These are phyloP conservation scores for Salicornia ramosissima DNA, from an alignment of 148 eudicot genomes.

Conservation along the genomic window DNA sequence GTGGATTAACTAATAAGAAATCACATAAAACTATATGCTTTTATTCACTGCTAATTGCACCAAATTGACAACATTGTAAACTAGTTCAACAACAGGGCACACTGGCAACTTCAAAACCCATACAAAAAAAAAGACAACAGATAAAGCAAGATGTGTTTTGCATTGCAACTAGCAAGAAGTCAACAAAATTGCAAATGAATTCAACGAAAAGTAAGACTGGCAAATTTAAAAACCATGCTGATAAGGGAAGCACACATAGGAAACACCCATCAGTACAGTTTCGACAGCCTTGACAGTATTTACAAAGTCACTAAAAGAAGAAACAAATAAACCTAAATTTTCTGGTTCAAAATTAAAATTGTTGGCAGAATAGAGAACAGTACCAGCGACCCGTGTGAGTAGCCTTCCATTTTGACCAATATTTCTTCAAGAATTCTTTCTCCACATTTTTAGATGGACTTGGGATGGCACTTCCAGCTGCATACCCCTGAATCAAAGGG, in stretches of 20 bases:
- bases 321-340: not conserved
- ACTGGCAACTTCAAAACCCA: not conserved
- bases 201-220: not conserved
- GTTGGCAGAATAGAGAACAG: not conserved
- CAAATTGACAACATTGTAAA: too few relatives aligned
- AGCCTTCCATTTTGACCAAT: conserved; percentile 97
- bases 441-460: conserved; percentile 90
- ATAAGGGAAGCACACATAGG: not conserved
- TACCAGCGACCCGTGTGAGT: conserved; percentile 90
- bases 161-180: not conserved
- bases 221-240: not conserved
- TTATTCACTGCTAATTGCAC: not conserved
- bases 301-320: not conserved
- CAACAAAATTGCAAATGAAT: not conserved
- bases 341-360: not conserved
- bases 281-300: not conserved
- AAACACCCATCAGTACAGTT: not conserved
- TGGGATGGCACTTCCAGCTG: conserved; percentile 85
- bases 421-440: conserved; percentile 77
- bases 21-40: not conserved
- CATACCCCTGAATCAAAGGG: conserved; percentile 67
- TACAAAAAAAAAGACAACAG: too few relatives aligned
- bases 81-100: not conserved
- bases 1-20: not conserved
- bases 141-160: too few relatives aligned